These are phyloP conservation scores for Choanephora cucurbitarum DNA, from an alignment of 371 early-diverging fungal genomes.

Conservation along the genomic window DNA sequence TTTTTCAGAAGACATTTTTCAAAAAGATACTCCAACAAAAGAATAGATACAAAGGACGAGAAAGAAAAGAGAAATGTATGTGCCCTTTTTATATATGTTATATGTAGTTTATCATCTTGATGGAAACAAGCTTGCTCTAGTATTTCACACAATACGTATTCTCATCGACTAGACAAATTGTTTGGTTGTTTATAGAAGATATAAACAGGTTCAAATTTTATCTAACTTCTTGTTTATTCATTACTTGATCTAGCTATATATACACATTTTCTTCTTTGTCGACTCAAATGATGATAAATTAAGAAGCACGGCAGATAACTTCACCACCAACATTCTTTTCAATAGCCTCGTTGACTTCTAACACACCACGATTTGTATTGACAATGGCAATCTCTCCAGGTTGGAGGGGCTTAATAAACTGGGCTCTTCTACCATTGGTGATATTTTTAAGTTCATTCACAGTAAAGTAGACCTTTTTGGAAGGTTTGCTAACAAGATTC, in stretches of 20 bases:
- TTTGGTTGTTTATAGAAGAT: not conserved
- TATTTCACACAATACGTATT: too few relatives aligned
- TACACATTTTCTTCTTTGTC: not conserved
- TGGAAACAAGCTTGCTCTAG: not conserved
- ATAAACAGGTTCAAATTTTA: too few relatives aligned
- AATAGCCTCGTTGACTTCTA: constrained; percentile 91
- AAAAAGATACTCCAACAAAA: too few relatives aligned
- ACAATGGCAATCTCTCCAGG: constrained; percentile 93
- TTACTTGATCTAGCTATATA: constrained; percentile 1
- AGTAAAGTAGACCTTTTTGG: constrained; percentile 78
- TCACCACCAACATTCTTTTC: constrained; percentile 86
- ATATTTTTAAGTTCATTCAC: constrained; percentile 78
- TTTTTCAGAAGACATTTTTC: constrained; percentile 28
- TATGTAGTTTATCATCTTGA: not conserved
- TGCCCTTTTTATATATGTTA: not conserved
- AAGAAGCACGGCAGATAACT: constrained; percentile 78
- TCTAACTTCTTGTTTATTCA: not conserved
- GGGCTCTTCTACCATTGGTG: constrained; percentile 69
- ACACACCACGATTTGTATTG: constrained; percentile 85
- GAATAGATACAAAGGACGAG: not conserved
- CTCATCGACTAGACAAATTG: too few relatives aligned
- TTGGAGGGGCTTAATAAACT: constrained; percentile 77
- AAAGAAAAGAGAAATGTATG: constrained; percentile 6
- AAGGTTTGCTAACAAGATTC: constrained; percentile 80
- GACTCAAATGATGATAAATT: not conserved